Evolutionary conservation across 2,329 filamentous ascomycete species (phyloP), one percentile per base, ranked within the genome.

Genomic region (Fusarium irregulare): DNA sequence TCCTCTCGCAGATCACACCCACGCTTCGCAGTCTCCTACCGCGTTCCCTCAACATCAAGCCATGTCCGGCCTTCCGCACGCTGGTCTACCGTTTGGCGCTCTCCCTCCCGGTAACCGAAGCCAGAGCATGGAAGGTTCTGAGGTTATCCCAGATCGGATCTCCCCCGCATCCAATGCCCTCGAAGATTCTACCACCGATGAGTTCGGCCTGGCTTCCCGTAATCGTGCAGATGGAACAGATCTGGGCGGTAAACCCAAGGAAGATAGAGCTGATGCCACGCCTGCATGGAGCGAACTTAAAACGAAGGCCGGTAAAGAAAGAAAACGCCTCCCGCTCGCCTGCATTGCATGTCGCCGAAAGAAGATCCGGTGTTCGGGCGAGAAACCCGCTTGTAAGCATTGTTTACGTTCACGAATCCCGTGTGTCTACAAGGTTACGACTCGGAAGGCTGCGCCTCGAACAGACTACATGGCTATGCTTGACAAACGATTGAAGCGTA

Each of bases 391-490:
- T 1, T 99, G 96, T 85, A 98, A 97, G 80, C 96, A 98, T 81
- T 98, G 96, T 78, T 85, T 97, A 63, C 89, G 94, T 60, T 97
- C 95, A 54, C 89, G 95, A 45, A 97, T 97, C 73, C 95, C 95
- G 3, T 99, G 96, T 78, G 94, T 98, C 7, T 99, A 98, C 86
- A 98, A 98, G 77, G 93, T 97, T 64, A 98, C 94, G 0, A 94
- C 94, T 6, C 88, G 96, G 64, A 98, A 98, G 80, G 94, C 95
- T 2, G 94, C 94, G 6, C 96, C 96, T 4, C 88, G 96, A 55
- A 98, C 96, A 20, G 96, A 98, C 80, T 98, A 98, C 80, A 98
- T 98, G 96, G 94, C 94, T 44, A 98, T 98, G 94, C 83, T 98
- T 74, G 96, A 98, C 81, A 98, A 97, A 81, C 88, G 96, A 56